These are phyloP conservation scores for Avicennia marina DNA, from an alignment of 257 asterid genomes.

Conservation along the genomic window DNA sequence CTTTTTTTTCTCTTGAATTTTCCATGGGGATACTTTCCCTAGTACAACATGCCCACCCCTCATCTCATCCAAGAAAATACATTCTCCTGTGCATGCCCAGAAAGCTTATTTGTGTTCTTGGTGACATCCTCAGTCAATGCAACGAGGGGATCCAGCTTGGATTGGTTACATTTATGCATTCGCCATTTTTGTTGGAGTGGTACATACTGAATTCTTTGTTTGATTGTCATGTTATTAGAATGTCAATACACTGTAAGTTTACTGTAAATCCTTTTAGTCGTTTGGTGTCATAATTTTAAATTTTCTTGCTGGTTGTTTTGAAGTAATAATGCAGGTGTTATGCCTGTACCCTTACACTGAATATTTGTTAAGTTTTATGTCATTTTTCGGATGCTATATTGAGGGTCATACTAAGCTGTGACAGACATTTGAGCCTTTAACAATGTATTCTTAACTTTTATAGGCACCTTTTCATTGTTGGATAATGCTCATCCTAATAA, in stretches of 20 bases:
- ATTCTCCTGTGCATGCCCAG: not conserved
- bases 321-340: constrained; percentile 1
- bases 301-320: constrained; percentile 2
- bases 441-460: not conserved
- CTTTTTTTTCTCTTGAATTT: not conserved
- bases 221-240: constrained; percentile 9
- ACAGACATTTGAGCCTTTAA: not conserved
- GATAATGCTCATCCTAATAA: not conserved
- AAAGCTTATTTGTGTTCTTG: constrained; percentile 24
- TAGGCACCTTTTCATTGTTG: not conserved
- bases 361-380: not conserved
- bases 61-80: not conserved
- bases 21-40: not conserved
- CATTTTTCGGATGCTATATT: no score
- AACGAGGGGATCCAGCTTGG: constrained; percentile 97
- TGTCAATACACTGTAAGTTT: constrained; percentile 10
- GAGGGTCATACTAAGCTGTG: no score
- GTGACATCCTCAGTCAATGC: constrained; percentile 74
- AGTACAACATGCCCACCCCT: no score
- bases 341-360: constrained; percentile 2
- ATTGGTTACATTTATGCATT: constrained; percentile 92
- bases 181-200: constrained; percentile 91
- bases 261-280: constrained; percentile 1
- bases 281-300: constrained; percentile 6
- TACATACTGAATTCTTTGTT: constrained; percentile 34